Evolutionary conservation across 108 stramenopile genomes (phyloP).

Genomic region (Cyclotella baltica): DNA sequence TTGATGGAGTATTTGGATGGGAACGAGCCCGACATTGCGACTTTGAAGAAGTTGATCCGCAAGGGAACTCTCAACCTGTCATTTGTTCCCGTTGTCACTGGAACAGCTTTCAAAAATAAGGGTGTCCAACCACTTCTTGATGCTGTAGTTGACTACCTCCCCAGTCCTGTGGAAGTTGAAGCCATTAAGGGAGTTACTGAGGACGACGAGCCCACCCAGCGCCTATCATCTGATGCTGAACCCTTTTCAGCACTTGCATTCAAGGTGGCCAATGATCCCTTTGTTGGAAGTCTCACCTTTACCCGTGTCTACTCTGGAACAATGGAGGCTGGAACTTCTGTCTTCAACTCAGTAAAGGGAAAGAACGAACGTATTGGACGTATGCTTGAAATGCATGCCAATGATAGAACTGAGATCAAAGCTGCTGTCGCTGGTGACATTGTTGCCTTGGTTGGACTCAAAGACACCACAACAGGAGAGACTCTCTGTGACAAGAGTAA

Average conservation of each 20-base stretch:
- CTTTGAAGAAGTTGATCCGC: slow-evolving; percentile 90
- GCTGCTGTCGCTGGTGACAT: slow-evolving; percentile 96
- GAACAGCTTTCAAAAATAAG: slow-evolving; percentile 98
- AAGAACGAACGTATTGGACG: slow-evolving; percentile 98
- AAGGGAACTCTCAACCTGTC: slow-evolving; percentile 88
- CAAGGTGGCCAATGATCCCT: slow-evolving; percentile 98
- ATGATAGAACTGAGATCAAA: slow-evolving; percentile 94
- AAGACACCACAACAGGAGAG: slow-evolving; percentile 98
- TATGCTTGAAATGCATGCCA: slow-evolving; percentile 98
- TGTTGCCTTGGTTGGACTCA: slow-evolving; percentile 94
- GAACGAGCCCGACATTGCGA: slow-evolving; percentile 78
- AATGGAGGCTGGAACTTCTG: slow-evolving; percentile 86
- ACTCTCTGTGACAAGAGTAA: slow-evolving; percentile 89
- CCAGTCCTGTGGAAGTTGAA: slow-evolving; percentile 95
- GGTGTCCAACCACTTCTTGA: slow-evolving; percentile 98
- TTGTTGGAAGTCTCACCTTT: slow-evolving; percentile 94
- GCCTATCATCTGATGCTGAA: slow-evolving; percentile 89
- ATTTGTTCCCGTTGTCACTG: slow-evolving; percentile 95
- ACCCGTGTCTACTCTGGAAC: slow-evolving; percentile 97
- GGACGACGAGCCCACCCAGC: slow-evolving; percentile 68
- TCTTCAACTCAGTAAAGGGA: slow-evolving; percentile 98
- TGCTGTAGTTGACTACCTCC: slow-evolving; percentile 97
- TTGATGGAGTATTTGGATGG: slow-evolving; percentile 92
- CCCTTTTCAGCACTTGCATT: slow-evolving; percentile 95
- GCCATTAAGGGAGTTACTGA: slow-evolving; percentile 91